Base-by-base conservation (phyloP, 2,329 filamentous ascomycete species). In the Lasiodiplodia sp. region DNA sequence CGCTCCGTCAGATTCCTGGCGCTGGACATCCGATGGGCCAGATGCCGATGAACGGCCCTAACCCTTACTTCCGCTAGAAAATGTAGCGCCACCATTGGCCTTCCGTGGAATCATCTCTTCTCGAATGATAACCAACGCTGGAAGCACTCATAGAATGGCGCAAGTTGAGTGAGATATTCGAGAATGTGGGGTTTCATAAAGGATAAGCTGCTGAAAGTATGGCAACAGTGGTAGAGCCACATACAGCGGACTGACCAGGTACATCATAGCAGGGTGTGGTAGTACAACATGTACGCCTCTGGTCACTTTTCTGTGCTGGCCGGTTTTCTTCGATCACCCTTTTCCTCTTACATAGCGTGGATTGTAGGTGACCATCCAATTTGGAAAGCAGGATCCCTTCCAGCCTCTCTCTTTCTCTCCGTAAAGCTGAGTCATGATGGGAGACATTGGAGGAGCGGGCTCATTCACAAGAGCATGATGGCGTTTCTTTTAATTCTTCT, bases 31-130 rank as follows among this genome's bases (percentile, higher is more conserved):
- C 25, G 11, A 52, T 64, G 60, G 47, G 60, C 14, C 60, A 64
- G 31, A 51, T 64, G 47, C 60, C 60, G n/a, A 64, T 64, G 60
- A 64, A 64, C n/a, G 60, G 63, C 8, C 51, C 51, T 3, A 23
- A 25, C 8, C 55, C 55, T 40, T 58, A 67, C 7, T 67, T 53
- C 21, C 66, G 66, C 4, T 67, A 47, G 34, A 4, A 16, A 16
- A 18, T 56, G 14, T 16, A 37, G 18, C 21, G 10, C n/a, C 4
- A 23, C 14, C 51, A 6, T 23, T 28, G 31, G 31, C 31, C 10
- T 10, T 16, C 12, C 25, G 6, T 53, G 21, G 18, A 23, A 7
- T 53, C 25, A 23, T 28, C 2, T 18, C 21, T 7, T 11, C 25
- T 53, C 12, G 16, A 21, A 14, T 52, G 49, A 28, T 21, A 47